Conservation (phyloP, 139 green algal genomes). For the Raphidocelis subcapitata region DNA sequence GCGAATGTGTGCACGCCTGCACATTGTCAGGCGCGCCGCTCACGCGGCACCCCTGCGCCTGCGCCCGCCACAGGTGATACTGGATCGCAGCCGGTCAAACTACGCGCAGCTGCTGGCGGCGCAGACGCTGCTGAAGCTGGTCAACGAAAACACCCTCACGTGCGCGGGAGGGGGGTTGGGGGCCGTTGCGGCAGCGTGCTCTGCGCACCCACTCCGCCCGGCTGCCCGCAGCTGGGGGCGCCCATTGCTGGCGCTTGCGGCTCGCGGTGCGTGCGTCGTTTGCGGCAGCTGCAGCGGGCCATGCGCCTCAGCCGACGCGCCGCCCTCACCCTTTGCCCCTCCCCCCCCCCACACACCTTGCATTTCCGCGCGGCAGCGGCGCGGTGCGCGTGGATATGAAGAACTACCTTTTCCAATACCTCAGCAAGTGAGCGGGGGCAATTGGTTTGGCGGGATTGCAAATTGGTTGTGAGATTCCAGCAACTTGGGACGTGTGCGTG, state of each 20-base stretch:
- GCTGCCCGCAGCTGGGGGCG: neutral
- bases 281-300: neutral
- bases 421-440: slow-evolving; percentile 57
- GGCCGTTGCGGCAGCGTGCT: neutral
- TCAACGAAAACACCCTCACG: slow-evolving; percentile 88
- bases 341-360: neutral
- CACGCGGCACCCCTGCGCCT: neutral
- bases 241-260: neutral
- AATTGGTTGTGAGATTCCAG: too few species aligned
- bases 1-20: neutral
- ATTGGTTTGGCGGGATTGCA: neutral
- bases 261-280: neutral
- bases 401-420: slow-evolving; percentile 83
- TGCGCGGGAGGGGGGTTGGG: slow-evolving; percentile 13
- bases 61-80: slow-evolving; percentile 67
- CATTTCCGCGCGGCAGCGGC: slow-evolving; percentile 30
- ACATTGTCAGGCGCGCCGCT: neutral
- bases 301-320: neutral
- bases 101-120: slow-evolving; percentile 95
- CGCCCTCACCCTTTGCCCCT: neutral
- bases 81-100: slow-evolving; percentile 84
- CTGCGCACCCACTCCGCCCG: neutral
- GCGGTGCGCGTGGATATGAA: slow-evolving; percentile 79
- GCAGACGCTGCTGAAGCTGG: slow-evolving; percentile 86
- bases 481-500: too few species aligned